Evolutionary conservation across 345 rosid genomes (phyloP), one percentile per base, ranked within the genome.

Genomic region (Cardiospermum halicacabum): DNA sequence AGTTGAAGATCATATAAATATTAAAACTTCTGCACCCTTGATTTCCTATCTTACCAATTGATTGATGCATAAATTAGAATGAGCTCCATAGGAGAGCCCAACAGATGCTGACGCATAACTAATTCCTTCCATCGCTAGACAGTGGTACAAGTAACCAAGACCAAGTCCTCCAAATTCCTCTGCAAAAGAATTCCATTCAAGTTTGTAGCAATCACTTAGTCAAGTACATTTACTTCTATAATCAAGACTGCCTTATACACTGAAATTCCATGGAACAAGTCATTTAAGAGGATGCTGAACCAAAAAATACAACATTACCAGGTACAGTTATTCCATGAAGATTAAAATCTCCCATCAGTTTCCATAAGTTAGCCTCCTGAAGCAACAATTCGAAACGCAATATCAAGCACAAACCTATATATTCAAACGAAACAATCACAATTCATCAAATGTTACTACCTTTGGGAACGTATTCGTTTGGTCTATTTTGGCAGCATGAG

Each of bases 81-180:
- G 98, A 26, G 97, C 92, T 69, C 97, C 97, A 63, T 88, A 93
- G 40, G 98, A 89, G 65, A 93, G 78, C 15, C 79, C 97, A 71
- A 90, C 98, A 4, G 97, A 90, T 18, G 94, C 96, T 0, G 98
- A 93, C 27, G 98, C 97, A 37, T 89, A 85, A 62, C 96, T 90
- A 74, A 93, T 75, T 77, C 90, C 96, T 72, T 93, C 98, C 89
- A 93, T 69, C 5, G 96, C 96, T 72, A 90, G 74, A 68, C 98
- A 90, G 61, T 90, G 97, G 69, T 86, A 93, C 83, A 89, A 76
- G 73, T 93, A 93, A 72, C 97, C 97, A 69, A 93, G 98, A 57
- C 97, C 96, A 73, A 93, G 83, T 54, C 98, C 97, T 74, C 98
- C 98, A 75, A 84, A 85, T 71, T 85, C 97, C 94, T 88, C 98